phyloP scores from a whole-genome alignment of 2,329 filamentous ascomycete species.

The Periconia macrospinosa region DNA sequence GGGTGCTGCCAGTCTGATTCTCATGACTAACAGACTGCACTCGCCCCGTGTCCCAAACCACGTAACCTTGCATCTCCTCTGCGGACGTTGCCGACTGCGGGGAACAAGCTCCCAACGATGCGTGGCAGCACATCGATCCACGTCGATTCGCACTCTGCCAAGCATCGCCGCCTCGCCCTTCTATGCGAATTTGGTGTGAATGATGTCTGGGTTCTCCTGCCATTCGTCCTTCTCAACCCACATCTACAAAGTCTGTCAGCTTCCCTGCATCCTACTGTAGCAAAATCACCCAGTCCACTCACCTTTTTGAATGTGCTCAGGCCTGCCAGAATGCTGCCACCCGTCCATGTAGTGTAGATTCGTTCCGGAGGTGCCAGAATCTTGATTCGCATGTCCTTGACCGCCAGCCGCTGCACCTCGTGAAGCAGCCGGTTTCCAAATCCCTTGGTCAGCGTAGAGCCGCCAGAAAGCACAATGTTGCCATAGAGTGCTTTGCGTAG shows the following conservation, averaged over 20 bases:
- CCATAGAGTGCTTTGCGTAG: constrained; percentile 90
- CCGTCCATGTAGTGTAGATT: constrained; percentile 99
- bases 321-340: constrained; percentile 93
- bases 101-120: not conserved
- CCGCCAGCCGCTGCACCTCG: constrained; percentile 89
- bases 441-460: constrained; percentile 93
- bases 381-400: constrained; percentile 99
- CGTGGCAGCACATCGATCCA: no score
- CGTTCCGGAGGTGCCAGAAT: constrained; percentile 97
- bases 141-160: no score
- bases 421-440: constrained; percentile 91
- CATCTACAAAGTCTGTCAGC: constrained; percentile 69
- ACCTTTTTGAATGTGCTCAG: constrained; percentile 99
- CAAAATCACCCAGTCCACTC: constrained; percentile 33
- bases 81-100: not conserved
- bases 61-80: not conserved
- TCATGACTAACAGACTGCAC: constrained; percentile 40
- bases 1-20: constrained; percentile 28
- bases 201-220: constrained; percentile 99
- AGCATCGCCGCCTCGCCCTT: constrained; percentile 28
- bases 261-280: constrained; percentile 3
- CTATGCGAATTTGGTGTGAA: constrained; percentile 94
- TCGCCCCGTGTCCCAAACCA: constrained; percentile 24
- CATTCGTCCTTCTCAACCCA: constrained; percentile 99
- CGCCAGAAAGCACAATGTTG: constrained; percentile 96